These are phyloP conservation scores for Lipomyces starkeyi DNA, from an alignment of 805 yeast genomes.

Conservation along the genomic window DNA sequence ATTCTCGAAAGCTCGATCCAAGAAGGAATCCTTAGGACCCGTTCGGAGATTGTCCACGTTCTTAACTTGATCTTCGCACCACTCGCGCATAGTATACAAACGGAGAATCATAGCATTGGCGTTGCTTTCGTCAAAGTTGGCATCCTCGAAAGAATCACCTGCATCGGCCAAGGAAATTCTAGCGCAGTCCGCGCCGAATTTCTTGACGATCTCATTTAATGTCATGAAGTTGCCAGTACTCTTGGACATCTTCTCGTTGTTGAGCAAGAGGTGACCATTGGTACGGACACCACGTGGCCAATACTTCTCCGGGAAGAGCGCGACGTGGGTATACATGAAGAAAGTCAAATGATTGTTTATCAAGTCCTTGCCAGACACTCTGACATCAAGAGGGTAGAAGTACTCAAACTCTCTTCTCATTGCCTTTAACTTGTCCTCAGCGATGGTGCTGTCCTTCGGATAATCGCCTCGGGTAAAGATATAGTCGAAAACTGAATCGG, in stretches of 20 bases:
- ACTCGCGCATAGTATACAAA: constrained; percentile 87
- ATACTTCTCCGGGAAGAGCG: constrained; percentile 83
- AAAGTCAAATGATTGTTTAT: constrained; percentile 97
- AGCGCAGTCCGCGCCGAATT: constrained; percentile 97
- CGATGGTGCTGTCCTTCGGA: constrained; percentile 59
- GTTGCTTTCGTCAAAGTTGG: constrained; percentile 93
- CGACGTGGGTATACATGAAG: constrained; percentile 91
- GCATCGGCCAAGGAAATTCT: constrained; percentile 98
- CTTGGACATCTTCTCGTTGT: constrained; percentile 97
- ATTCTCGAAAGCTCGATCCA: constrained; percentile 88
- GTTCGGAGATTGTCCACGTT: constrained; percentile 35
- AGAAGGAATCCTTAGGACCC: constrained; percentile 65
- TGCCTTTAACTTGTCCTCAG: constrained; percentile 65
- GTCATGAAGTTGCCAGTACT: constrained; percentile 98
- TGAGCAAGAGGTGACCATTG: constrained; percentile 93
- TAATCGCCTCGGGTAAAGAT: constrained; percentile 76
- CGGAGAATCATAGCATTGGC: constrained; percentile 98
- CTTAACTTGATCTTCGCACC: constrained; percentile 80
- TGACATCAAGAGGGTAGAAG: constrained; percentile 92
- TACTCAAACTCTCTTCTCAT: constrained; percentile 95
- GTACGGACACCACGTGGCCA: constrained; percentile 97
- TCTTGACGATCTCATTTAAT: constrained; percentile 77
- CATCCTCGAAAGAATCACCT: constrained; percentile 97
- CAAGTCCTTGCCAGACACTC: constrained; percentile 95
- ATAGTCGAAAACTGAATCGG: constrained; percentile 91